Evolutionary conservation across 192 early-diverging fungal genomes (phyloP).

Genomic region (Backusella mclennaniae): DNA sequence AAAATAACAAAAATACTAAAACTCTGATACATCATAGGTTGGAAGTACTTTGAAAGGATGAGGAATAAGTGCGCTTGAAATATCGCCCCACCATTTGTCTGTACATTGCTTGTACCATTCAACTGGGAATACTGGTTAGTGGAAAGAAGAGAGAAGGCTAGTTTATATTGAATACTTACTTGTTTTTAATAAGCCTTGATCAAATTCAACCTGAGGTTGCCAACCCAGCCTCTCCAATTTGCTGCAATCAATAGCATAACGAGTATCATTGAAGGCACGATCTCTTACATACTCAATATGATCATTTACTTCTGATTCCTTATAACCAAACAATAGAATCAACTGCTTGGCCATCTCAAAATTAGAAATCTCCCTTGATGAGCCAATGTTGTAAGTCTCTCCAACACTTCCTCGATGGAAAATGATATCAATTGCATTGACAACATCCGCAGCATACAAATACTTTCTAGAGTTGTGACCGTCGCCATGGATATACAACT

Average conservation of each 20-base stretch:
- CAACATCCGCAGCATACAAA: slow-evolving; percentile 70
- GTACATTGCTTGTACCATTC: slow-evolving; percentile 54
- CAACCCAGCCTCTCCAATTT: slow-evolving; percentile 69
- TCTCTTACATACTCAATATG: slow-evolving; percentile 73
- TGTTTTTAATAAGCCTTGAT: slow-evolving; percentile 62
- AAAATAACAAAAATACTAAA: background rate
- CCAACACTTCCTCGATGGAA: slow-evolving; percentile 66
- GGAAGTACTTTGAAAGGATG: slow-evolving; percentile 50
- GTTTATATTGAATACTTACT: slow-evolving; percentile 44
- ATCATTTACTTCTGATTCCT: slow-evolving; percentile 34
- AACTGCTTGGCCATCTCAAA: slow-evolving; percentile 59
- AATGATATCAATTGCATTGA: slow-evolving; percentile 67
- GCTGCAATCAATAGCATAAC: slow-evolving; percentile 73
- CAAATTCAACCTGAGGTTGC: slow-evolving; percentile 58
- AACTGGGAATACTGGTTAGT: slow-evolving; percentile 32
- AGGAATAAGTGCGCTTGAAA: slow-evolving; percentile 55
- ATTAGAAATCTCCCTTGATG: slow-evolving; percentile 68
- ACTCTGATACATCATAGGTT: slow-evolving; percentile 7
- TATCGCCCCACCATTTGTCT: slow-evolving; percentile 61
- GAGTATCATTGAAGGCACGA: slow-evolving; percentile 72
- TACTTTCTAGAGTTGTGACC: slow-evolving; percentile 75
- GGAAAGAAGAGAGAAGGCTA: too few relatives aligned
- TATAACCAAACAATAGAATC: slow-evolving; percentile 48
- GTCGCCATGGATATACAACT: slow-evolving; percentile 71
- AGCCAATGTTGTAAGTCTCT: slow-evolving; percentile 81